These are phyloP conservation scores for Colletotrichum sp. DNA, from an alignment of 2,329 filamentous ascomycete species.

Conservation along the genomic window DNA sequence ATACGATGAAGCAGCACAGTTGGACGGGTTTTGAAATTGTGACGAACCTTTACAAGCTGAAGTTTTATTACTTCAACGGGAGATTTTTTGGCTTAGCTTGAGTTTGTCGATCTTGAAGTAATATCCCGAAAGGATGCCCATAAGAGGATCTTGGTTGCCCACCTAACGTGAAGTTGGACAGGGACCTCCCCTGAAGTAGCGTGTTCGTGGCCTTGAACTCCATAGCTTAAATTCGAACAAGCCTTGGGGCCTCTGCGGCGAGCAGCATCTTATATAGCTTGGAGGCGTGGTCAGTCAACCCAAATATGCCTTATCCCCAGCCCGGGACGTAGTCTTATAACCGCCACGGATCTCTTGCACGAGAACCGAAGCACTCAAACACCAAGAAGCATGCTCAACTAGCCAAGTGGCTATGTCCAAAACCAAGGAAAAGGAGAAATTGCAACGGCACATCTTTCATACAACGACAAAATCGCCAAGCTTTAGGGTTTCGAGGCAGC, in stretches of 20 bases:
- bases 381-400: background rate
- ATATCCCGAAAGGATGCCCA: background rate
- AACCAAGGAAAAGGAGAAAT: background rate
- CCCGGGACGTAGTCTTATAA: accelerated
- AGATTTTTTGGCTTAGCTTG: background rate
- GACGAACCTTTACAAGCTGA: background rate
- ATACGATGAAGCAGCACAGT: background rate
- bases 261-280: background rate
- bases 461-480: background rate
- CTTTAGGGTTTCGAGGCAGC: accelerated
- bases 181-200: background rate
- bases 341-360: accelerated
- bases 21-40: background rate
- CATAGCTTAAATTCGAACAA: background rate
- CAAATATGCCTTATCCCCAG: background rate
- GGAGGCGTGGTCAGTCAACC: background rate
- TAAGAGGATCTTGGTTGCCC: background rate
- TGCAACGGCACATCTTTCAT: background rate
- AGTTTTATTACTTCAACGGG: background rate
- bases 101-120: background rate
- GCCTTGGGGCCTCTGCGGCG: background rate
- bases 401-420: too few species aligned
- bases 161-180: background rate
- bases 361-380: background rate
- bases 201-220: background rate